phyloP scores from a whole-genome alignment of 257 asterid genomes.

The Dorcoceras hygrometricum region DNA sequence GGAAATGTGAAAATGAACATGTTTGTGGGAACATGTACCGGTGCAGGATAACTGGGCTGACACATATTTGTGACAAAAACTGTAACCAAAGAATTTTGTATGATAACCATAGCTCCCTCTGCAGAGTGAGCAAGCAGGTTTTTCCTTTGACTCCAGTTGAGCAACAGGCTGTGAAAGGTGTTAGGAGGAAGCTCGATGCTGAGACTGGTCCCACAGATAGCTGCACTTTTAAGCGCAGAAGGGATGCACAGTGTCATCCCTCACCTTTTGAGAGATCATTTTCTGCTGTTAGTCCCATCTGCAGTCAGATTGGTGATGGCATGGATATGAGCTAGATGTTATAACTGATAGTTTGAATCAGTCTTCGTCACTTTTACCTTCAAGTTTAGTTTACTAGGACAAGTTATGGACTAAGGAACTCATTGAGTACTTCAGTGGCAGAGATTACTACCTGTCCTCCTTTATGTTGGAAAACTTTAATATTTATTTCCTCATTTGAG shows the following conservation, averaged over 20 bases:
- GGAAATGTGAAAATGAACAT: slow-evolving; percentile 87
- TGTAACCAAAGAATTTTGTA: slow-evolving; percentile 91
- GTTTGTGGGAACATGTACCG: slow-evolving; percentile 90
- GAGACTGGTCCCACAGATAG: slow-evolving; percentile 62
- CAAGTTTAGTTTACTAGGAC: slow-evolving; percentile 34
- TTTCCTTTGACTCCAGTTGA: slow-evolving; percentile 71
- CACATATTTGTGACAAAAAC: slow-evolving; percentile 97
- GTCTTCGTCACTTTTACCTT: slow-evolving; percentile 28
- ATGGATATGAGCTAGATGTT: slow-evolving; percentile 79
- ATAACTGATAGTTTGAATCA: slow-evolving; percentile 33
- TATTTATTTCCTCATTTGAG: slow-evolving; percentile 39
- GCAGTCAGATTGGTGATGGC: slow-evolving; percentile 87
- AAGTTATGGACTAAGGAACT: slow-evolving; percentile 41
- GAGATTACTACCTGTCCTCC: slow-evolving; percentile 53
- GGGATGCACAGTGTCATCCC: slow-evolving; percentile 78
- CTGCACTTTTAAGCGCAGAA: slow-evolving; percentile 84
- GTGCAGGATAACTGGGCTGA: slow-evolving; percentile 88
- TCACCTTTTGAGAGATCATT: slow-evolving; percentile 90
- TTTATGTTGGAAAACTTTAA: slow-evolving; percentile 58
- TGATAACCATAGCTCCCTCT: slow-evolving; percentile 87
- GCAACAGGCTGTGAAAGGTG: slow-evolving; percentile 86
- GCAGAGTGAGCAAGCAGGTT: slow-evolving; percentile 85
- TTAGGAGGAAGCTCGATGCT: slow-evolving; percentile 86
- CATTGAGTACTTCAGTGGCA: slow-evolving; percentile 44
- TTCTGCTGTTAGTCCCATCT: slow-evolving; percentile 72